These are phyloP conservation scores for Fusarium subglutinans DNA, from an alignment of 2,329 filamentous ascomycete species.

Conservation along the genomic window DNA sequence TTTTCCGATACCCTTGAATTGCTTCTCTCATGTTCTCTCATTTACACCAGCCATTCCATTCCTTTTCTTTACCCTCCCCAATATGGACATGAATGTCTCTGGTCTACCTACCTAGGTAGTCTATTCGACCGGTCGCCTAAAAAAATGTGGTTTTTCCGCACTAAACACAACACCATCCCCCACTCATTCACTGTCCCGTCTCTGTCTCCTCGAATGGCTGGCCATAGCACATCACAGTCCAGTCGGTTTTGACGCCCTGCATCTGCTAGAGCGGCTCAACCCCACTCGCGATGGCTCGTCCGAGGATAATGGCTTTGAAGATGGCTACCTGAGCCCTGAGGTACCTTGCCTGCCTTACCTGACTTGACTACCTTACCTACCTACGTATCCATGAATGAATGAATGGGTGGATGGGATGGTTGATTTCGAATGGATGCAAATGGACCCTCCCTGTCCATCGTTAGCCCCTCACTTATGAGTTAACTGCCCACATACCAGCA, in stretches of 20 bases:
- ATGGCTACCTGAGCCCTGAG: neutral
- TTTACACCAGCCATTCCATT: neutral
- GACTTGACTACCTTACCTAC: neutral
- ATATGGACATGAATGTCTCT: neutral
- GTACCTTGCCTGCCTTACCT: neutral
- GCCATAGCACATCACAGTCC: conserved; percentile 9
- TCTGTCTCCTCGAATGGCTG: neutral
- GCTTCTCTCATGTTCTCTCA: neutral
- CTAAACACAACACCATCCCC: conserved; percentile 38
- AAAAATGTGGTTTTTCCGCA: conserved; percentile 24
- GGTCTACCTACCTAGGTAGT: neutral
- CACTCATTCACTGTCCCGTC: conserved; percentile 18
- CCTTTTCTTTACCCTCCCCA: neutral
- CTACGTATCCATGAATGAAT: neutral
- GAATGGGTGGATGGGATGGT: conserved; percentile 18
- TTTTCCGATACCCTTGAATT: neutral
- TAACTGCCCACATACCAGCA: conserved; percentile 40
- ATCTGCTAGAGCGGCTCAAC: conserved; percentile 31
- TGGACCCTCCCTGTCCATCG: conserved; percentile 32
- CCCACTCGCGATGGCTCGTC: conserved; percentile 31
- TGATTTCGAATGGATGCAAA: conserved; percentile 1
- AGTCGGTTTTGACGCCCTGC: conserved; percentile 29
- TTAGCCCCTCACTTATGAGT: conserved; percentile 42
- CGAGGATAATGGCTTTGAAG: neutral
- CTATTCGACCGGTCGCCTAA: conserved; percentile 10